These are phyloP conservation scores for Tulasnella calospora DNA, from an alignment of 768 basidiomycete genomes.

Conservation along the genomic window DNA sequence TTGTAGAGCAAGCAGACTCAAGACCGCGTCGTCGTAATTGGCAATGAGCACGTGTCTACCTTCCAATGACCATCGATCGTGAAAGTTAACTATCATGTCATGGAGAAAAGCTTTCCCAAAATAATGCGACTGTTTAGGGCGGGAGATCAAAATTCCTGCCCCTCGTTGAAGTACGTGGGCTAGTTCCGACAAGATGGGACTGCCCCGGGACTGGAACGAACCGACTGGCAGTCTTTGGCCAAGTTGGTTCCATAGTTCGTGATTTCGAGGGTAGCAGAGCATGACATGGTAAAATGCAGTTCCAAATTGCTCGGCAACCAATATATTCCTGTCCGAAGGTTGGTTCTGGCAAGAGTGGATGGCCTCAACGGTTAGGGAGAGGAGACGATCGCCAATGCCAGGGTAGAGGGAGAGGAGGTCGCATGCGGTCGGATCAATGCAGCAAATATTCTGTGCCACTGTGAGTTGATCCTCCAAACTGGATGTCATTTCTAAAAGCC, in stretches of 20 bases:
- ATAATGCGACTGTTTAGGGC: background rate
- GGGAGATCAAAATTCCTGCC: no score
- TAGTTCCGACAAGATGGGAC: background rate
- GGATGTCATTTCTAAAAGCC: background rate
- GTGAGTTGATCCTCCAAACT: background rate
- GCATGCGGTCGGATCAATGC: background rate
- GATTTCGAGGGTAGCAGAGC: background rate
- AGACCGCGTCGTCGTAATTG: background rate
- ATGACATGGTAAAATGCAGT: background rate
- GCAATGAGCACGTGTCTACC: background rate
- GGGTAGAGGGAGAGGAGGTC: background rate
- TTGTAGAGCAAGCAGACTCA: background rate
- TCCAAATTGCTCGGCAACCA: background rate
- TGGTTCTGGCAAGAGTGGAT: background rate
- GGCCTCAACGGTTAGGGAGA: background rate
- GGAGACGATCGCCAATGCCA: background rate
- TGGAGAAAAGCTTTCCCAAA: background rate
- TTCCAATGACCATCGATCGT: background rate
- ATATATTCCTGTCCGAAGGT: background rate
- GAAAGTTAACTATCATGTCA: background rate
- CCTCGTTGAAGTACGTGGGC: background rate
- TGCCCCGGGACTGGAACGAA: background rate
- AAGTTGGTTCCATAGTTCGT: background rate
- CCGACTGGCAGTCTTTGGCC: background rate
- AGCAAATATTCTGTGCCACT: background rate